These are phyloP conservation scores for Aurifilum marmelostoma DNA, from an alignment of 2,329 filamentous ascomycete genomes.

Conservation along the genomic window DNA sequence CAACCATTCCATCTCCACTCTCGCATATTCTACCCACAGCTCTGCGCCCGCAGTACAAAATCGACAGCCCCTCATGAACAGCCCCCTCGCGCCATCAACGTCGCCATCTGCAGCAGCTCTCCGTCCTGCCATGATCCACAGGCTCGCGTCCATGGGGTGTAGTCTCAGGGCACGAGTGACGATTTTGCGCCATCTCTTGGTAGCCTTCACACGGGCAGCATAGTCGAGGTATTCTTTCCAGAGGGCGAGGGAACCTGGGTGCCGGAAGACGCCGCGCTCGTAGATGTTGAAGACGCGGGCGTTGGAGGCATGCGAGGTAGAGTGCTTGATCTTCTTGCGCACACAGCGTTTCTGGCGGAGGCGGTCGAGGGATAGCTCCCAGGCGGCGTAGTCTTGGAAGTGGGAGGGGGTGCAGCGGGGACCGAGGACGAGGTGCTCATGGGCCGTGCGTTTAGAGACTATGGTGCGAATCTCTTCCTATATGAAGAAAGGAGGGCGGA, in stretches of 20 bases:
- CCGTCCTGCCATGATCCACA: conserved; percentile 87
- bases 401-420: conserved; percentile 76
- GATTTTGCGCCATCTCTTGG: conserved; percentile 66
- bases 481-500: conserved; percentile 41
- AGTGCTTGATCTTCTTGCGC: conserved; percentile 74
- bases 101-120: conserved; percentile 80
- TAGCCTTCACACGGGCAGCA: conserved; percentile 68
- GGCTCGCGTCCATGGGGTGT: conserved; percentile 78
- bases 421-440: conserved; percentile 87
- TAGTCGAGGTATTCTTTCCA: conserved; percentile 93
- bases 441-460: conserved; percentile 86
- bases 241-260: conserved; percentile 77
- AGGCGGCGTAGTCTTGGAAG: conserved; percentile 80
- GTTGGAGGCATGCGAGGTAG: conserved; percentile 72
- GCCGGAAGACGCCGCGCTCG: conserved; percentile 81
- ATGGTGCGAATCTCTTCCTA: conserved; percentile 90
- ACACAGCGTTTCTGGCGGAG: conserved; percentile 82
- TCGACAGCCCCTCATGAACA: conserved; percentile 84
- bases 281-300: conserved; percentile 87
- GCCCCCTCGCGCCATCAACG: conserved; percentile 82
- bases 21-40: conserved; percentile 89
- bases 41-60: conserved; percentile 78
- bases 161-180: conserved; percentile 75
- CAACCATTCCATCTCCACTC: conserved; percentile 91
- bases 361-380: conserved; percentile 71